phyloP scores from a whole-genome alignment of 139 green algal genomes.

The Chlorella sp. region DNA sequence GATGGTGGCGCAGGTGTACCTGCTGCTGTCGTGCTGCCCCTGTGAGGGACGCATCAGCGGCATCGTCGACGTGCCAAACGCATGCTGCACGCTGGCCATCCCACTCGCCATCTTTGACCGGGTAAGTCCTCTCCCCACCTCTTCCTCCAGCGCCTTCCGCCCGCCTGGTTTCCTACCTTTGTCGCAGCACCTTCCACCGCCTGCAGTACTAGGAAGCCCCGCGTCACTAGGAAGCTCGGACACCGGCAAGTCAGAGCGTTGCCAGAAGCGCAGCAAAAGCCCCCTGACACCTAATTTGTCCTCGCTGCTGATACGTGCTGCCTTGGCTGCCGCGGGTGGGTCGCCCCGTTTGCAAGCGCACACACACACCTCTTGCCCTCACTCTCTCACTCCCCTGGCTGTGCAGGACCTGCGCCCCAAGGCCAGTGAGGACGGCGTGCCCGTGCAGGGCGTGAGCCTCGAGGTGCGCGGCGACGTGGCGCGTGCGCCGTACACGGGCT shows the following conservation, averaged over 20 bases:
- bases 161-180: too few species aligned
- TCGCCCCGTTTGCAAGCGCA: too few species aligned
- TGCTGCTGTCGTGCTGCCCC: slow-evolving; percentile 72
- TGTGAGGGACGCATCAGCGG: slow-evolving; percentile 65
- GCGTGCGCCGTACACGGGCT: slow-evolving; percentile 36
- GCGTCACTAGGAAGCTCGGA: neutral
- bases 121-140: too few species aligned
- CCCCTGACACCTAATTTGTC: neutral
- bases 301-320: too few species aligned
- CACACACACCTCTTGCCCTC: too few species aligned
- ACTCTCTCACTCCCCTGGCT: too few species aligned
- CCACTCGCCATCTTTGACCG: slow-evolving; percentile 59
- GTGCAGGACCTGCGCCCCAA: slow-evolving; percentile 58
- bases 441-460: slow-evolving; percentile 33
- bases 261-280: too few species aligned
- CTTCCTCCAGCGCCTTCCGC: neutral
- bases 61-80: slow-evolving; percentile 74
- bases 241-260: neutral
- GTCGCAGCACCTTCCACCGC: neutral
- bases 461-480: slow-evolving; percentile 31
- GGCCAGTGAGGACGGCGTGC: slow-evolving; percentile 16
- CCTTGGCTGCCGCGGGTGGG: too few species aligned
- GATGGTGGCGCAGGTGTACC: slow-evolving; percentile 48
- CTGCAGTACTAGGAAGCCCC: neutral
- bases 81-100: slow-evolving; percentile 29